Percentiles rank a stretch among this genome's conserved stretches.
Conservation (phyloP, 192 early-diverging fungal species). For the Umbelopsis sp. region DNA sequence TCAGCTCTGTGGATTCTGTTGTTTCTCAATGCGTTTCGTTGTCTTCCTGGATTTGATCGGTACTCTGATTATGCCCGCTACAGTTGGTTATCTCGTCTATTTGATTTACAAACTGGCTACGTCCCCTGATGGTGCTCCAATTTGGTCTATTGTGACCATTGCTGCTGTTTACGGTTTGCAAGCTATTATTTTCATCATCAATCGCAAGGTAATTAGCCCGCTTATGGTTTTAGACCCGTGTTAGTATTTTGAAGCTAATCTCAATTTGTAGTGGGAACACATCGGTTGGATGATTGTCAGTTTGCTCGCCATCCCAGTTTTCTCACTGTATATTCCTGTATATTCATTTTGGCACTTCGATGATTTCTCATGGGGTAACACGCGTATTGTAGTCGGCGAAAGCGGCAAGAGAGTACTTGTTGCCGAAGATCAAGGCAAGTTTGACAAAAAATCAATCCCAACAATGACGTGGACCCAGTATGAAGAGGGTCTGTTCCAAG, state of each 20-base stretch:
- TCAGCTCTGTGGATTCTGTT: conserved; percentile 96
- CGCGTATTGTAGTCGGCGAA: conserved; percentile 88
- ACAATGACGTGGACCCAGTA: conserved; percentile 84
- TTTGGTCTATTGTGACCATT: conserved; percentile 84
- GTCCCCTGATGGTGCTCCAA: conserved; percentile 66
- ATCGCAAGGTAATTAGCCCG: conserved; percentile 42
- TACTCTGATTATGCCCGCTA: conserved; percentile 92
- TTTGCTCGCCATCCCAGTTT: conserved; percentile 88
- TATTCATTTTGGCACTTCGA: conserved; percentile 99
- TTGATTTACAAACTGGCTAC: conserved; percentile 68
- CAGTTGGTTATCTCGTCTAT: conserved; percentile 86
- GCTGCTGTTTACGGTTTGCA: conserved; percentile 90
- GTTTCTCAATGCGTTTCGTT: conserved; percentile 97
- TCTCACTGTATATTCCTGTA: conserved; percentile 78
- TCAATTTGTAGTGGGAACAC: conserved; percentile 77
- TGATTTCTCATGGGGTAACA: conserved; percentile 99
- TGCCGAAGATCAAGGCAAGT: conserved; percentile 72
- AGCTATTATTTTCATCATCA: conserved; percentile 78
- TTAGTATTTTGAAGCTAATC: conserved; percentile 63
- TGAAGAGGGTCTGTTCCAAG: conserved; percentile 73
- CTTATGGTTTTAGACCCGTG: background rate
- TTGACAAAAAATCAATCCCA: conserved; percentile 76
- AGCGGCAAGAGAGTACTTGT: conserved; percentile 71
- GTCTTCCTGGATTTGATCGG: conserved; percentile 94
- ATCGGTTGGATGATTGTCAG: conserved; percentile 98